A percentile compares a stretch with the other conserved stretches of the same genome.
phyloP scores from a whole-genome alignment of 78 protist genomes.

The Cavenderia fasciculata region DNA sequence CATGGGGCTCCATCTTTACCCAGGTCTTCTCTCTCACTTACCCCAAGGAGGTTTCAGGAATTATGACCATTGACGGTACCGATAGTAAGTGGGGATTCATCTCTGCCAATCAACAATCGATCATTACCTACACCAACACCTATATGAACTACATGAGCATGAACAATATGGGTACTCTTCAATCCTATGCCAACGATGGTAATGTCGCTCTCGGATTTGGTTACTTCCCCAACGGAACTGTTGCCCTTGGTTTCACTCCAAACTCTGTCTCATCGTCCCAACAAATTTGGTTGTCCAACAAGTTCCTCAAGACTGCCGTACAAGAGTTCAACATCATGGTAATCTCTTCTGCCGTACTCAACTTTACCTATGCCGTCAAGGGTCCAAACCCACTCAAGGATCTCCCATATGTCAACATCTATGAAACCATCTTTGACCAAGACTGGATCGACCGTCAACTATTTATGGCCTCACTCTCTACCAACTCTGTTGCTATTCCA shows the following conservation, averaged over 20 bases:
- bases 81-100: neutral
- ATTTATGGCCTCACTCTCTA: neutral
- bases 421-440: too few relatives aligned
- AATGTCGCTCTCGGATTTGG: neutral
- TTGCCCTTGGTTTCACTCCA: too few relatives aligned
- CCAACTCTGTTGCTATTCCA: too few relatives aligned
- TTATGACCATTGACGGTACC: conserved; percentile 30
- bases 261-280: too few relatives aligned
- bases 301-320: neutral
- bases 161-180: neutral
- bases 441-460: neutral
- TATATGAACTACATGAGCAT: neutral
- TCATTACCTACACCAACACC: neutral
- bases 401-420: too few relatives aligned
- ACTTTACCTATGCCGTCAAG: too few relatives aligned
- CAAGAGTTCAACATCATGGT: neutral
- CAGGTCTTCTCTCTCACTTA: conserved; percentile 23
- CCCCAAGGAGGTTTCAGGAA: conserved; percentile 18
- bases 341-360: too few relatives aligned
- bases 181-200: neutral
- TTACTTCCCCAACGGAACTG: neutral
- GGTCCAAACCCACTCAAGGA: too few relatives aligned
- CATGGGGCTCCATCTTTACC: conserved; percentile 1
- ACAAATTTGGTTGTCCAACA: too few relatives aligned
- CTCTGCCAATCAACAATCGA: neutral